Evolutionary conservation across 257 asterid species (phyloP).

Genomic region (Leptodermis oblonga): DNA sequence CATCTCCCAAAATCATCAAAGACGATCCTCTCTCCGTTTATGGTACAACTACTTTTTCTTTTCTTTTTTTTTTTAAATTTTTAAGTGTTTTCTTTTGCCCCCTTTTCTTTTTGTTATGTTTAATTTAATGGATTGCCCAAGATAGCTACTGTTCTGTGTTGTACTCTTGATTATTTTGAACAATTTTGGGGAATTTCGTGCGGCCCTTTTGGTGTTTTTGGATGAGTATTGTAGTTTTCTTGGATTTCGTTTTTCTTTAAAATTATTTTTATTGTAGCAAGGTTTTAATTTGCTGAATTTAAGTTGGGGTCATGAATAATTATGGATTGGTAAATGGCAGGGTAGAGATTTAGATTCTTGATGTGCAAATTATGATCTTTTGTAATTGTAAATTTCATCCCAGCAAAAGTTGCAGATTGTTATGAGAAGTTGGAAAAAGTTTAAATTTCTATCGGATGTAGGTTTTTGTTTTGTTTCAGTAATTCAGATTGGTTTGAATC

Average conservation of each 20-base stretch:
- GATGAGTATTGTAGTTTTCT: background rate
- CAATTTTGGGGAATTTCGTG: background rate
- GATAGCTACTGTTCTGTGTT: background rate
- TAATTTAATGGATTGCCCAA: background rate
- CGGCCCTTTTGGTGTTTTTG: background rate
- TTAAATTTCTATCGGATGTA: background rate
- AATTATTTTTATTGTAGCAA: too few species aligned
- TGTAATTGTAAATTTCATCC: too few species aligned
- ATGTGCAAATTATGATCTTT: background rate
- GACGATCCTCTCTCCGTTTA: slow-evolving; percentile 75
- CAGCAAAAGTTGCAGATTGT: too few species aligned
- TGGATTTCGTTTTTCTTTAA: background rate
- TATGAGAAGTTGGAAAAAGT: too few species aligned
- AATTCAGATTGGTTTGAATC: background rate
- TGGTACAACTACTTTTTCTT: slow-evolving; percentile 31
- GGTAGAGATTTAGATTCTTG: background rate
- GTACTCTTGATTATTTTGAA: background rate
- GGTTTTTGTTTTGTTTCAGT: background rate
- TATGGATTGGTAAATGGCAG: background rate
- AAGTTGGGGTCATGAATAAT: background rate
- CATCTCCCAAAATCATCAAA: slow-evolving; percentile 53
- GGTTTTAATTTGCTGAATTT: background rate
- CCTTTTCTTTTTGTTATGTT: background rate
- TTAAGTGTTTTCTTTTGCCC: background rate
- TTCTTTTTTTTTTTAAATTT: background rate